Evolutionary conservation across 139 green algal genomes (phyloP).

Genomic region (Auxenochlorella protothecoides): DNA sequence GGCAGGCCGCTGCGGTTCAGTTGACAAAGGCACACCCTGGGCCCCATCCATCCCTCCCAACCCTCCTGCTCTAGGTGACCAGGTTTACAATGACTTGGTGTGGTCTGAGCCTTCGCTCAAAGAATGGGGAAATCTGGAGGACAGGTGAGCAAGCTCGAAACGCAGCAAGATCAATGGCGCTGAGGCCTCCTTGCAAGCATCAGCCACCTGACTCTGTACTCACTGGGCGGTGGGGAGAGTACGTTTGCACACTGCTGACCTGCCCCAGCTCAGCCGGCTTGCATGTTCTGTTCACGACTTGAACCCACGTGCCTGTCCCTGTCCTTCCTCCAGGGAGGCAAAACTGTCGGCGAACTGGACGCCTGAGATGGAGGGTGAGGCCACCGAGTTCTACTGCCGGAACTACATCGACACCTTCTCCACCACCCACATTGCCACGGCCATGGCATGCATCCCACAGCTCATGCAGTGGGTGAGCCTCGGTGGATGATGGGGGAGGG

Average conservation of each 20-base stretch:
- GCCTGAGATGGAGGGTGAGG: slow-evolving; percentile 11
- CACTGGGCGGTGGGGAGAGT: background rate
- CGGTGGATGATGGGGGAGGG: background rate
- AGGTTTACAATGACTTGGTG: slow-evolving; percentile 41
- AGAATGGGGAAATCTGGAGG: slow-evolving; percentile 1
- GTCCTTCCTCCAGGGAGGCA: background rate
- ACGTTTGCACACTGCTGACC: background rate
- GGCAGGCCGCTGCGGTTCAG: background rate
- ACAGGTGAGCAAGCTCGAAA: slow-evolving; percentile 1
- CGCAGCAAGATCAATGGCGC: too few relatives aligned
- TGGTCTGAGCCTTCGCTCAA: slow-evolving; percentile 15
- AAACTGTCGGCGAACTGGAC: slow-evolving; percentile 16
- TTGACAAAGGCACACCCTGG: background rate
- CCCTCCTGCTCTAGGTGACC: slow-evolving; percentile 16
- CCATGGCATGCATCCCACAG: slow-evolving; percentile 31
- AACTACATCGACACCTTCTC: slow-evolving; percentile 33
- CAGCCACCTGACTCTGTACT: too few relatives aligned
- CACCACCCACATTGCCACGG: slow-evolving; percentile 3
- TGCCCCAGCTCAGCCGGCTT: background rate
- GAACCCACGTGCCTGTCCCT: background rate
- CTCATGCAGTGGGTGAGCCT: background rate
- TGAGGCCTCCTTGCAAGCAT: too few relatives aligned
- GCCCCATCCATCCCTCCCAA: background rate
- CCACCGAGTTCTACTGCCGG: slow-evolving; percentile 21
- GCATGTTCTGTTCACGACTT: background rate